phyloP scores from a whole-genome alignment of 2,329 filamentous ascomycete species.

The Trichophaea hybrida region DNA sequence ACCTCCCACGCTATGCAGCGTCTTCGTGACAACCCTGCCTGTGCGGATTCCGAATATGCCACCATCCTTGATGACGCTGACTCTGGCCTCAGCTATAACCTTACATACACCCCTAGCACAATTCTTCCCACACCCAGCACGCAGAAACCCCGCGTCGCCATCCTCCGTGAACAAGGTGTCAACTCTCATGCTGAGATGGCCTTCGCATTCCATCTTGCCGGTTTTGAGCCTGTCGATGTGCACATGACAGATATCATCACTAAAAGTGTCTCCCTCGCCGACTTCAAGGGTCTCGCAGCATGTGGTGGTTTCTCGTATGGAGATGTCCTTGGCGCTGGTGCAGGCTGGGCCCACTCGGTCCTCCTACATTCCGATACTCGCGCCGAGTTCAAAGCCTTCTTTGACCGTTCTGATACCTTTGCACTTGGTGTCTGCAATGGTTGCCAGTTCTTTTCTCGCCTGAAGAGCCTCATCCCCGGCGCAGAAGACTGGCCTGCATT shows the following conservation, averaged over 20 bases:
- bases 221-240: constrained; percentile 82
- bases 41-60: constrained; percentile 69
- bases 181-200: constrained; percentile 98
- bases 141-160: constrained; percentile 64
- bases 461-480: constrained; percentile 77
- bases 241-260: constrained; percentile 91
- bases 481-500: constrained; percentile 72
- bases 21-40: constrained; percentile 72
- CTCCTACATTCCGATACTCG: constrained; percentile 65
- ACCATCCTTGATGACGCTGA: constrained; percentile 61
- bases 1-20: constrained; percentile 88
- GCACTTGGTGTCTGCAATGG: constrained; percentile 91
- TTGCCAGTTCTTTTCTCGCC: constrained; percentile 79
- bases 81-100: constrained; percentile 69
- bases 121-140: constrained; percentile 41
- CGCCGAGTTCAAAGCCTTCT: constrained; percentile 69
- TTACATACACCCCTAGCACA: constrained; percentile 47
- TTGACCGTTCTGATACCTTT: constrained; percentile 78
- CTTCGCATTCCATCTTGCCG: constrained; percentile 81
- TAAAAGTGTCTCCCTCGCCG: constrained; percentile 60
- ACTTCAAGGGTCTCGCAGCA: constrained; percentile 80
- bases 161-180: constrained; percentile 87
- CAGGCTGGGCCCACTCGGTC: constrained; percentile 91
- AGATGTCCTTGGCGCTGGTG: constrained; percentile 81
- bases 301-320: constrained; percentile 95